Conservation (phyloP, 768 basidiomycete species). For the Roridomyces roridus region DNA sequence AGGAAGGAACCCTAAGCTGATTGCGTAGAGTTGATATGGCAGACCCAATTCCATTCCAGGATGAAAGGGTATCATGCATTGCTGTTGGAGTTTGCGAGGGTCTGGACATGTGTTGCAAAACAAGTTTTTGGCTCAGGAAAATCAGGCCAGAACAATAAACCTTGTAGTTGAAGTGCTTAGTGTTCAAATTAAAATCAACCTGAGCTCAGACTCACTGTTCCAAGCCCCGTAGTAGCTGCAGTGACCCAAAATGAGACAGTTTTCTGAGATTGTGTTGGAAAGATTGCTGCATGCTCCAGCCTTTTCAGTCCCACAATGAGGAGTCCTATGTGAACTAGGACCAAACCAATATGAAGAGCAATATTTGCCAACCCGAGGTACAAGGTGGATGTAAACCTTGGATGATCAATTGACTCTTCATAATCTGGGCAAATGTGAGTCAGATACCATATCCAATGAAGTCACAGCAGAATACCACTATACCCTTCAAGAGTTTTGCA, state of each 20-base stretch:
- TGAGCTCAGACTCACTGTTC: too few species aligned
- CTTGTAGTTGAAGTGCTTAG: too few species aligned
- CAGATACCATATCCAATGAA: too few species aligned
- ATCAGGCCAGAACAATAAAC: too few species aligned
- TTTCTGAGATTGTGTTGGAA: neutral
- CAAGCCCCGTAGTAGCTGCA: neutral
- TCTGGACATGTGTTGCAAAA: neutral
- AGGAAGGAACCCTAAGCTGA: constrained; percentile 5
- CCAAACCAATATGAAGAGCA: neutral
- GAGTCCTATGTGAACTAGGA: neutral
- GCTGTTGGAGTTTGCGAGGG: constrained; percentile 22
- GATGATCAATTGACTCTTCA: too few species aligned
- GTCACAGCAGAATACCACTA: too few species aligned
- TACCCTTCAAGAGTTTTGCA: too few species aligned
- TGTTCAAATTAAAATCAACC: too few species aligned
- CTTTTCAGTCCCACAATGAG: neutral
- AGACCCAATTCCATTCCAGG: constrained; percentile 31
- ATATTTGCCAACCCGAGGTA: too few species aligned
- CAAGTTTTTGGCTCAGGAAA: constrained; percentile 27
- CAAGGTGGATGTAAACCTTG: too few species aligned
- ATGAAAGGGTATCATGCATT: constrained; percentile 22
- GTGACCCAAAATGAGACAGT: constrained; percentile 3
- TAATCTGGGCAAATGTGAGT: too few species aligned
- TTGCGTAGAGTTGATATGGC: constrained; percentile 21
- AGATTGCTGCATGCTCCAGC: neutral